Base-by-base conservation (phyloP, 192 early-diverging fungal species). In the Geranomyces variabilis region DNA sequence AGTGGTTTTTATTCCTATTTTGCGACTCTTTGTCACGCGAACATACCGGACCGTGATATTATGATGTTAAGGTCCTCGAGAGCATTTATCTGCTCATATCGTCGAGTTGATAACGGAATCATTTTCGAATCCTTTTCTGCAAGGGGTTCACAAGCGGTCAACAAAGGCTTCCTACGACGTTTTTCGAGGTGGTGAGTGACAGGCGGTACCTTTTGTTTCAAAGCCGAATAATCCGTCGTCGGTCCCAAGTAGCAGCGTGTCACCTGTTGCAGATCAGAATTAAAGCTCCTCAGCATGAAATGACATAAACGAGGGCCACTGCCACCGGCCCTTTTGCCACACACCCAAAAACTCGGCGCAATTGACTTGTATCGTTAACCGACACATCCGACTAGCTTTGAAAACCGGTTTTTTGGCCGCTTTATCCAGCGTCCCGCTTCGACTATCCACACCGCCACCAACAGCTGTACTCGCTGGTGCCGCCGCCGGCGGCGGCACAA, bases 141-240 rank as follows among this genome's bases (percentile, higher is more conserved):
- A 21, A 29, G 17, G n/a, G n/a, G n/a, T n/a, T n/a, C n/a, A 2
- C 28, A 60, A 60, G 14, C 22, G 8, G 51, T n/a, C n/a, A n/a
- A n/a, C n/a, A 57, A 57, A 57, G 55, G 24, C 14, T 13, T 24
- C 10, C 13, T 10, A 19, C 19, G 21, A 28, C 14, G 8, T 45
- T 17, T 10, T 8, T 53, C 33, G 1, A 4, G 29, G 15, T 26
- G 9, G 31, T 29, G 51, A n/a, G 15, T 13, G 22, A 3, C 3
- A 10, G 29, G 31, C 19, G 63, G 12, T 48, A 80, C 70, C 71
- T 47, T 74, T 80, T 21, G 77, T 78, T 30, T 86, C 82, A 57
- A 82, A 84, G 2, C 78, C 77, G 53, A 79, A 87, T 22, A 87
- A 75, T 9, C 86, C 85, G 51, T 87, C 76, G 36, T 87, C 81